Evolutionary conservation across 2,329 filamentous ascomycete genomes (phyloP).

Genomic region (Colletotrichum echinochloae): DNA sequence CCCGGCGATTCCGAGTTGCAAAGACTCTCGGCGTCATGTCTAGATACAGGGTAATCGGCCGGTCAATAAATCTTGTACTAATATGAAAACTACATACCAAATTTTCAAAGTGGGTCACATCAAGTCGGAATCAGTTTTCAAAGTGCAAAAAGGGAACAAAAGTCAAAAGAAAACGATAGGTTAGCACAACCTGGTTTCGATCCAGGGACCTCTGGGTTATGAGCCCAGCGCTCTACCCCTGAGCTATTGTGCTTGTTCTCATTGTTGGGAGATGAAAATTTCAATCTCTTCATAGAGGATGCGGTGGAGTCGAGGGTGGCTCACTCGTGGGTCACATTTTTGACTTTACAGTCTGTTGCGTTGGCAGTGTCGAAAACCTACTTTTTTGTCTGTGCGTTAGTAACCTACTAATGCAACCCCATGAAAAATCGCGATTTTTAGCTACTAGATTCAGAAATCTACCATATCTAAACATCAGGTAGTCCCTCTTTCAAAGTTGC

Average conservation of each 20-base stretch:
- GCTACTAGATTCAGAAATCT: no score
- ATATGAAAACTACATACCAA: not conserved
- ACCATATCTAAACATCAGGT: no score
- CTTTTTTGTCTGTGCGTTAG: no score
- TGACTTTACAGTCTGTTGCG: no score
- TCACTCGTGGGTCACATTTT: not conserved
- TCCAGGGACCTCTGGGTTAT: conserved; percentile 28
- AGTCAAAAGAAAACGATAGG: fast-evolving
- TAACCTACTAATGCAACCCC: no score
- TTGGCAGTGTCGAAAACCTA: no score
- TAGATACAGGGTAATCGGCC: no score
- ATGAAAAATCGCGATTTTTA: no score
- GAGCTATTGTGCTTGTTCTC: conserved; percentile 12
- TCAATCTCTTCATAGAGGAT: not conserved
- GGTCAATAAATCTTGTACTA: not conserved
- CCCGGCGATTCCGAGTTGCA: not conserved
- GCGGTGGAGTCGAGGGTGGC: not conserved
- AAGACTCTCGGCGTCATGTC: not conserved
- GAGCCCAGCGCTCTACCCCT: conserved; percentile 26
- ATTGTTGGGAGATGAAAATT: fast-evolving
- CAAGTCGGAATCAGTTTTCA: no score
- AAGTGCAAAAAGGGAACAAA: not conserved
- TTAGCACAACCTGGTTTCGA: conserved; percentile 25
- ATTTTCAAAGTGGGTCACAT: not conserved
- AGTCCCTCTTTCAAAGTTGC: no score